phyloP scores from a whole-genome alignment of 176 grass and related monocot genomes.

The Oryza glumipatula region DNA sequence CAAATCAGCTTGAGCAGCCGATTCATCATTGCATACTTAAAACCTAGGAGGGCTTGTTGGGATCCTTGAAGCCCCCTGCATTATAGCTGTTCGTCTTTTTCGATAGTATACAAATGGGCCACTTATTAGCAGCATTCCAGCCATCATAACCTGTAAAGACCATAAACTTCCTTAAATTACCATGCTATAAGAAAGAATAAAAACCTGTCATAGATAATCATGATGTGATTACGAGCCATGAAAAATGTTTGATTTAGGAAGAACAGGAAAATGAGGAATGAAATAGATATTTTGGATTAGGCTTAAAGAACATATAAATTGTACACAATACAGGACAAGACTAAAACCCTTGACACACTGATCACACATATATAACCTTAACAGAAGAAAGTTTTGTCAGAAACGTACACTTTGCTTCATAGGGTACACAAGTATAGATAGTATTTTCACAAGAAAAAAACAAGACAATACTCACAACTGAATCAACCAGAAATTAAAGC shows the following conservation, averaged over 20 bases:
- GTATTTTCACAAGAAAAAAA: not conserved
- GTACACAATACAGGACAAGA: no score
- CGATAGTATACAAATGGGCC: slow-evolving; percentile 77
- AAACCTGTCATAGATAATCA: not conserved
- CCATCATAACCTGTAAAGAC: slow-evolving; percentile 69
- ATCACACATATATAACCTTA: no score
- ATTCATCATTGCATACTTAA: slow-evolving; percentile 42
- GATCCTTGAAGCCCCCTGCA: slow-evolving; percentile 74
- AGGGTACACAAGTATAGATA: not conserved
- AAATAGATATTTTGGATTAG: no score
- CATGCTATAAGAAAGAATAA: not conserved
- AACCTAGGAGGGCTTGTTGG: slow-evolving; percentile 76
- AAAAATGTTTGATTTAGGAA: no score
- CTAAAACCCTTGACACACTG: no score
- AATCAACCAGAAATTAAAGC: slow-evolving; percentile 12
- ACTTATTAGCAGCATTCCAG: slow-evolving; percentile 76
- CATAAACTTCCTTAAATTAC: not conserved
- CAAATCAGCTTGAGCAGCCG: not conserved
- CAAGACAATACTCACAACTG: not conserved
- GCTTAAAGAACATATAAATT: no score
- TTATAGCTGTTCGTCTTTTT: slow-evolving; percentile 45
- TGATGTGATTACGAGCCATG: not conserved
- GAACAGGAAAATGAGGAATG: no score
- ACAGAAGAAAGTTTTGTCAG: not conserved
- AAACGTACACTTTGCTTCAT: not conserved